A percentile compares a stretch with the other conserved stretches of the same genome.
Evolutionary conservation across 139 green algal genomes (phyloP).

Genomic region (Chlorella vulgaris): DNA sequence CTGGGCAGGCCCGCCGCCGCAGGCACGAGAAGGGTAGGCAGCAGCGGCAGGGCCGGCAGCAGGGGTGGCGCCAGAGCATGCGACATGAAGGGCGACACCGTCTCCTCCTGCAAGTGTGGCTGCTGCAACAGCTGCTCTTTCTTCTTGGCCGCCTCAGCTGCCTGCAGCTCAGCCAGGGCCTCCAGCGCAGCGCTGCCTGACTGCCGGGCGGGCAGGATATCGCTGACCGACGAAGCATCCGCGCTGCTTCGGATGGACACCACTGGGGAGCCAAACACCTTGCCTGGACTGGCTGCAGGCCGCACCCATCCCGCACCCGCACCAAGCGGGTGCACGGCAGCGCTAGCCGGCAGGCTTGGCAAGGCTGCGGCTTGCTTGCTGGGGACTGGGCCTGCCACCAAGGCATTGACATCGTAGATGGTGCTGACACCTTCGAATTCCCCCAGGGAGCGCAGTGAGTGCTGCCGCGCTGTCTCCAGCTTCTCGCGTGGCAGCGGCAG

Average conservation of each 20-base stretch:
- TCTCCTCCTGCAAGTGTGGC: background rate
- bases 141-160: too few species aligned
- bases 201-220: background rate
- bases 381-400: background rate
- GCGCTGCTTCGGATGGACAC: background rate
- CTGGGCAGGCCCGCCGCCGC: too few species aligned
- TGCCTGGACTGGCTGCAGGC: too few species aligned
- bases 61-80: too few species aligned
- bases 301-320: too few species aligned
- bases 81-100: too few species aligned
- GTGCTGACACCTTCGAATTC: conserved; percentile 23
- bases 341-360: too few species aligned
- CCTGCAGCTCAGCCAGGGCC: conserved; percentile 8
- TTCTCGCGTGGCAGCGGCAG: background rate
- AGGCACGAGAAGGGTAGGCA: too few species aligned
- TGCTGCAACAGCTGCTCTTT: background rate
- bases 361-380: too few species aligned
- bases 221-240: background rate
- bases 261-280: background rate
- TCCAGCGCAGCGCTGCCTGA: conserved; percentile 4
- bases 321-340: too few species aligned
- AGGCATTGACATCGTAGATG: background rate
- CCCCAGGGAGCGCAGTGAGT: conserved; percentile 11
- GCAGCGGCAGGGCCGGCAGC: background rate
- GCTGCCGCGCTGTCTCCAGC: background rate